Conservation (phyloP, 352 stramenopile species). For the Pythium phragmiticola region DNA sequence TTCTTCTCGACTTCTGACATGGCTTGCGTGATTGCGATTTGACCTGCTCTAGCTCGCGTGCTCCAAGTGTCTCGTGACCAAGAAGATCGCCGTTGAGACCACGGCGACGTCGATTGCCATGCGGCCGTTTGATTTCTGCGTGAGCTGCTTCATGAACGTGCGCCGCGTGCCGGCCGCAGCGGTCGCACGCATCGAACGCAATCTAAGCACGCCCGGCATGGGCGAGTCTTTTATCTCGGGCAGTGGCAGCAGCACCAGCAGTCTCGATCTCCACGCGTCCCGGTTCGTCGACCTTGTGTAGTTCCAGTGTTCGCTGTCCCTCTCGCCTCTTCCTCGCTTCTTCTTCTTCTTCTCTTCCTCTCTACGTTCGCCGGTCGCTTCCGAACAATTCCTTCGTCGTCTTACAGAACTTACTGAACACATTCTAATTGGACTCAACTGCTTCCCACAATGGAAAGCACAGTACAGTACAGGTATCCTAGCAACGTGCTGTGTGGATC, state of each 20-base stretch:
- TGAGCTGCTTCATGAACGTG: slow-evolving; percentile 13
- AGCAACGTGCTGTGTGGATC: no score
- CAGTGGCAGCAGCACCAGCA: background rate
- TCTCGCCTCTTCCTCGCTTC: background rate
- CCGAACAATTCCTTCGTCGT: no score
- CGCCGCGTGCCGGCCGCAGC: background rate
- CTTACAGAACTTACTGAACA: no score
- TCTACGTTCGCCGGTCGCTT: no score
- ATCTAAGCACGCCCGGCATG: background rate
- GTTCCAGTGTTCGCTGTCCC: background rate
- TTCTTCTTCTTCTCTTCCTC: background rate
- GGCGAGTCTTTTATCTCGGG: background rate
- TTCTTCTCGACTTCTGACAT: no score
- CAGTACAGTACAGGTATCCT: no score
- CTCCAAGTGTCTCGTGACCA: slow-evolving; percentile 21
- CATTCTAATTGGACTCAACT: no score
- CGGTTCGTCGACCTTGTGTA: slow-evolving; percentile 8
- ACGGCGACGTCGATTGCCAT: slow-evolving; percentile 4
- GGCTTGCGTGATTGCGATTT: no score
- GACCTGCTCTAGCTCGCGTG: slow-evolving; percentile 10
- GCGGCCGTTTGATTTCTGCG: slow-evolving; percentile 16
- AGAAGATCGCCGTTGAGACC: slow-evolving; percentile 22
- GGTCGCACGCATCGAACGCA: slow-evolving; percentile 4
- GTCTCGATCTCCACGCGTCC: slow-evolving; percentile 1
- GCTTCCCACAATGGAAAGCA: no score